Conservation (phyloP, 805 yeast species). For the Huiozyma naganishii region DNA sequence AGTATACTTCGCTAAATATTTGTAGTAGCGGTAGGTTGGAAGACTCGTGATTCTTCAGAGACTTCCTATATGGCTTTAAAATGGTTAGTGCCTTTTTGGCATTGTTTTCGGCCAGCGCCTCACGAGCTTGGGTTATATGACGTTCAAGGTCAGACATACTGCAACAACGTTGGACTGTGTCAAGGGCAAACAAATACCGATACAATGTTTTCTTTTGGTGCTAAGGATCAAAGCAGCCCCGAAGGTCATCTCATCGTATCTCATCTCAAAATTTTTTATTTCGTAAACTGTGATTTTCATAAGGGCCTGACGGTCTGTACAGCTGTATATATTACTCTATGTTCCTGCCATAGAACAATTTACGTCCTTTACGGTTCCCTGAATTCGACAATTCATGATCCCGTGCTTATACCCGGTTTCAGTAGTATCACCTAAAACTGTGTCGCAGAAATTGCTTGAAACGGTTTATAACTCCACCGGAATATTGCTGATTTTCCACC, state of each 20-base stretch:
- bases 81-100: slow-evolving; percentile 28
- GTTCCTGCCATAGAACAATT: no score
- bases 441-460: no score
- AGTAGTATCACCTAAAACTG: no score
- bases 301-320: no score
- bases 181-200: no score
- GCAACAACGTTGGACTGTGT: slow-evolving; percentile 1
- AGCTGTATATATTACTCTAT: no score
- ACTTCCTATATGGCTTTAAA: slow-evolving; percentile 26
- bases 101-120: slow-evolving; percentile 17
- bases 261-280: background rate
- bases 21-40: slow-evolving; percentile 38
- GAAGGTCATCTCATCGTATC: slow-evolving; percentile 3
- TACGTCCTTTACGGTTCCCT: no score
- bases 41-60: slow-evolving; percentile 21
- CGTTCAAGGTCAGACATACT: slow-evolving; percentile 3
- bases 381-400: no score
- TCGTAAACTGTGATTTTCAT: no score
- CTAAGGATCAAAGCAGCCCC: no score
- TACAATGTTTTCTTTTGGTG: no score
- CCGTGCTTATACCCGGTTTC: no score
- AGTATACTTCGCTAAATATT: slow-evolving; percentile 60
- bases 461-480: background rate
- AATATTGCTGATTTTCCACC: slow-evolving; percentile 54
- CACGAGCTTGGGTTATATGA: slow-evolving; percentile 11